Base-by-base conservation (phyloP, 768 basidiomycete genomes). In the Pulveroboletus sp. region DNA sequence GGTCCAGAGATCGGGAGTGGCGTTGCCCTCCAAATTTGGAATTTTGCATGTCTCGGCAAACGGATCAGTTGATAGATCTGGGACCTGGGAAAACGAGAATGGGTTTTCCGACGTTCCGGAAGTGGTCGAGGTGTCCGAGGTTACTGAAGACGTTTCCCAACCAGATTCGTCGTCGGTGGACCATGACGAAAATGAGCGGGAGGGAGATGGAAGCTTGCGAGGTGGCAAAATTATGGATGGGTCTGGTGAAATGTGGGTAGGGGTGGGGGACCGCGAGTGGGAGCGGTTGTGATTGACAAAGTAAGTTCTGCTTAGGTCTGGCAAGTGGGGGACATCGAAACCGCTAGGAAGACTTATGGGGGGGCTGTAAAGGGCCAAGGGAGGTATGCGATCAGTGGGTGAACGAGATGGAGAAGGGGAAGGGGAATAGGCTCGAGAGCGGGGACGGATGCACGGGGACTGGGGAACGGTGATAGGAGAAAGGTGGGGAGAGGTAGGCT, bases 161-260 rank as follows among this genome's bases (percentile, higher is more conserved):
- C 76, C 77, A 7, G 83, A 87, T 49, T 89, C 86, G 55, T 87
- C 87, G 49, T 89, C 87, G 3, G 84, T 86, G 14, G 84, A 80
- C 82, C 82, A 88, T 2, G 85, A 78, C 0, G 85, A 86, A 48
- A 72, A 42, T 12, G 63, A 67, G 32, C 48, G 59, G 45, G 33
- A 40, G 14, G 53, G 53, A 16, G 57, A 47, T 17, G 53, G 52
- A 34, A 52, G 49, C 31, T 42, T 53, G 34, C 46, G 55, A 47
- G 42, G 58, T 7, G 59, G 43, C 49, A 45, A 20, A 47, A 40
- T 7, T 43, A 56, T 46, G 38, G 58, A 40, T 60, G 63, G 27
- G 65, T 47, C 59, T 38, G 68, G 47, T 23, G 58, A 50, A 9
- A 72, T 43, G 62, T 69, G 59, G 13, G 63, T 57, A 40, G 75